These are phyloP conservation scores for Mycena leptocephala DNA, from an alignment of 768 basidiomycete genomes.

Conservation along the genomic window DNA sequence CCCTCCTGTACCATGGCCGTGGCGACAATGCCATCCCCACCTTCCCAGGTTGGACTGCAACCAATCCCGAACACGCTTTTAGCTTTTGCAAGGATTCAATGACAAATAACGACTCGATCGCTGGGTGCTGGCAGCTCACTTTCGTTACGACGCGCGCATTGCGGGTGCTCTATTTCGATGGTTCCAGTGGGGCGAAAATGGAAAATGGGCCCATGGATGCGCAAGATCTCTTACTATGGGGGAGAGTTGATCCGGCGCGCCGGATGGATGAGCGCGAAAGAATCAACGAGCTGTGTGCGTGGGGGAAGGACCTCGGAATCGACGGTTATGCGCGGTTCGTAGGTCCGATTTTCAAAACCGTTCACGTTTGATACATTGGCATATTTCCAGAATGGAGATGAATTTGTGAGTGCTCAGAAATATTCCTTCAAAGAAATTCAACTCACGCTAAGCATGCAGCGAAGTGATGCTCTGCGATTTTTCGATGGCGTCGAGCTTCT, in stretches of 20 bases:
- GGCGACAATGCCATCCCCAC: conserved; percentile 24
- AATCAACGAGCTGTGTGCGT: conserved; percentile 58
- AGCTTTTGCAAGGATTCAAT: conserved; percentile 47
- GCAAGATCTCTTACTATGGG: conserved; percentile 67
- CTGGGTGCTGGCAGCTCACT: conserved; percentile 60
- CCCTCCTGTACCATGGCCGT: conserved; percentile 41
- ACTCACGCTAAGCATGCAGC: background rate
- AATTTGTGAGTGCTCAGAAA: conserved; percentile 44
- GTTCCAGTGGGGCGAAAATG: conserved; percentile 64
- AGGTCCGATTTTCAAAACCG: background rate
- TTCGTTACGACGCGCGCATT: conserved; percentile 55
- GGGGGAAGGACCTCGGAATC: conserved; percentile 59
- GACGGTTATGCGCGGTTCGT: conserved; percentile 64
- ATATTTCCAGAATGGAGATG: conserved; percentile 38
- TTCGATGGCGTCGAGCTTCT: background rate
- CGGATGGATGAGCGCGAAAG: conserved; percentile 49
- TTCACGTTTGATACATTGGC: background rate
- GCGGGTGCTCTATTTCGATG: conserved; percentile 69
- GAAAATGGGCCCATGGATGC: conserved; percentile 58
- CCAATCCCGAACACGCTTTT: conserved; percentile 44
- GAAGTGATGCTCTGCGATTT: background rate
- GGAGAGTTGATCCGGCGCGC: conserved; percentile 42
- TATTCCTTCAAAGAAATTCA: background rate
- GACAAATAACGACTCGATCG: background rate
- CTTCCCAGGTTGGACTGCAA: conserved; percentile 38